Percentiles rank a stretch among this genome's conserved stretches.
These are phyloP conservation scores for Podaxis rugospora DNA, from an alignment of 768 basidiomycete genomes.

Conservation along the genomic window DNA sequence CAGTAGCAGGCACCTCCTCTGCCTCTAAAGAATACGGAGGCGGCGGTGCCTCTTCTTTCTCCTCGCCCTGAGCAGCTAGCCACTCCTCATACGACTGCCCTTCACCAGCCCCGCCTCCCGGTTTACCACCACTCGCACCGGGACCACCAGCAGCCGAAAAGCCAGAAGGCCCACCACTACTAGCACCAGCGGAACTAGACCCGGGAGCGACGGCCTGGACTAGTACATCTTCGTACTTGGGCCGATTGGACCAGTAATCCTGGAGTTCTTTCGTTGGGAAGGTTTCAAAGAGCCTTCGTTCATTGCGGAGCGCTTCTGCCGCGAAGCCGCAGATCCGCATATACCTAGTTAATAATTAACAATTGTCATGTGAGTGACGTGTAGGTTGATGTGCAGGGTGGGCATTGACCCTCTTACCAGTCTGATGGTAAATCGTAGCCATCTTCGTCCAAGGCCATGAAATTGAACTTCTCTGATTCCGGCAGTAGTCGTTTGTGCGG, in stretches of 20 bases:
- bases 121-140: conserved; percentile 9
- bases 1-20: conserved; percentile 21
- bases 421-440: conserved; percentile 75
- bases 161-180: conserved; percentile 6
- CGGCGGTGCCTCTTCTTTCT: conserved; percentile 53
- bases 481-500: conserved; percentile 56
- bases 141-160: conserved; percentile 14
- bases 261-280: conserved; percentile 70
- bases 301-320: conserved; percentile 61
- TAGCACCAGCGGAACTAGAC: conserved; percentile 20
- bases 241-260: conserved; percentile 69
- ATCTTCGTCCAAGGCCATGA: conserved; percentile 74
- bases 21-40: conserved; percentile 65
- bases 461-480: conserved; percentile 49
- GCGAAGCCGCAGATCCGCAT: conserved; percentile 77
- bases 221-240: conserved; percentile 47
- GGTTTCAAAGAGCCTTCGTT: conserved; percentile 55
- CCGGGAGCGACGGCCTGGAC: conserved; percentile 24
- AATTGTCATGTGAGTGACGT: conserved; percentile 1
- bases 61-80: conserved; percentile 39
- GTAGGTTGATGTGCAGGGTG: conserved; percentile 9
- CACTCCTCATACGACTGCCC: conserved; percentile 44
- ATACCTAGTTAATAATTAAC: conserved; percentile 40
- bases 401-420: conserved; percentile 48
- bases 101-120: not conserved